These are phyloP conservation scores for Hibiscus syriacus DNA, from an alignment of 345 rosid species.

Conservation along the genomic window DNA sequence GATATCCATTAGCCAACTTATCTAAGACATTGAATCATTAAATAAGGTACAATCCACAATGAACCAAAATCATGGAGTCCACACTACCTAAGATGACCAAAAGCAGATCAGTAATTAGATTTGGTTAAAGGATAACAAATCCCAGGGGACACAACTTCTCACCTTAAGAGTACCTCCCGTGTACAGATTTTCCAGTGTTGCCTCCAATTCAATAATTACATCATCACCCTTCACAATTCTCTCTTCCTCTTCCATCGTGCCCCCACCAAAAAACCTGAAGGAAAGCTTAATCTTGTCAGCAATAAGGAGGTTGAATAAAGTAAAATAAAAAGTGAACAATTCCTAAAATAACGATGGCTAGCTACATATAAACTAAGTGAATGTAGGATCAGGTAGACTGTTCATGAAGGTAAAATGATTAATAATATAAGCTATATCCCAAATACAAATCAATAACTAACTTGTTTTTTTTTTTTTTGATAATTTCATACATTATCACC, in stretches of 20 bases:
- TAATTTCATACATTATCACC: background rate
- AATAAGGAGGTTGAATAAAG: background rate
- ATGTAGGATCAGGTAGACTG: background rate
- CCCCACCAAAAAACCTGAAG: background rate
- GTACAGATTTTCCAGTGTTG: background rate
- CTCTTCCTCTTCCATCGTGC: background rate
- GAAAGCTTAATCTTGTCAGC: background rate
- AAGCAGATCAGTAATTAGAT: background rate
- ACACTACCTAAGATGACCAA: background rate
- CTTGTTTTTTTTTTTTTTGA: background rate
- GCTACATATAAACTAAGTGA: background rate
- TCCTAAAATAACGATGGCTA: background rate
- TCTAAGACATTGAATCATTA: background rate
- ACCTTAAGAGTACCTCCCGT: background rate
- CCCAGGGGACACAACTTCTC: background rate
- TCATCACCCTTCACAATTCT: background rate
- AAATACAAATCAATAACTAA: background rate
- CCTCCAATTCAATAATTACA: background rate
- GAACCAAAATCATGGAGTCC: background rate
- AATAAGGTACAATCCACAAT: background rate
- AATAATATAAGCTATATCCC: background rate
- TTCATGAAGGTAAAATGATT: background rate
- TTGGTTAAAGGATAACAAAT: background rate
- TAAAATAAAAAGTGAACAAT: background rate
- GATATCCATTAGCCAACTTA: background rate